Conservation (phyloP, 164 flowering plant species). For the Annona squamosa region DNA sequence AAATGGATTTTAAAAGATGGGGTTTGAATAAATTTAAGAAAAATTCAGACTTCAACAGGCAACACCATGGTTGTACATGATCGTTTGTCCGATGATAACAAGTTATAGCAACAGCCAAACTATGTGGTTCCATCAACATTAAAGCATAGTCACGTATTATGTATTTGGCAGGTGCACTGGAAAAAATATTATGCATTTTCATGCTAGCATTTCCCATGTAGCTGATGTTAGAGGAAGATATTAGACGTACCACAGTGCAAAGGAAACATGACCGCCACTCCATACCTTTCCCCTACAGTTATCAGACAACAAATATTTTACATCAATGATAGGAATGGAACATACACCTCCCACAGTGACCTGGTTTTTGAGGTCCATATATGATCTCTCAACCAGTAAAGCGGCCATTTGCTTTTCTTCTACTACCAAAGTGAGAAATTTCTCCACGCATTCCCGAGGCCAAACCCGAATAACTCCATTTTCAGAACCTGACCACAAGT, state of each 20-base stretch:
- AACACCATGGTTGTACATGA: neutral
- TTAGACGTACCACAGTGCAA: slow-evolving; percentile 69
- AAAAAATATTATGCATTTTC: neutral
- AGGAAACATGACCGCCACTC: slow-evolving; percentile 60
- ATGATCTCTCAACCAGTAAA: slow-evolving; percentile 74
- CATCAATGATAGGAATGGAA: slow-evolving; percentile 57
- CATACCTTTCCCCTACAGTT: slow-evolving; percentile 64
- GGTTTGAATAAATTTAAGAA: neutral
- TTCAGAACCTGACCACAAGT: slow-evolving; percentile 93
- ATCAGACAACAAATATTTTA: slow-evolving; percentile 70
- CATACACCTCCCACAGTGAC: slow-evolving; percentile 66
- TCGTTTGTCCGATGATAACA: neutral
- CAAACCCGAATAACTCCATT: slow-evolving; percentile 74
- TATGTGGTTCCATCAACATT: neutral
- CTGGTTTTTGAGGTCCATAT: slow-evolving; percentile 67
- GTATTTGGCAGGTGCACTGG: neutral
- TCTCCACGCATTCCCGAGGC: slow-evolving; percentile 93
- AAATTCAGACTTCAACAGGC: neutral
- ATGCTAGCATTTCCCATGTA: neutral
- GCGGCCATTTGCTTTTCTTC: slow-evolving; percentile 90
- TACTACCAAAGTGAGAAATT: slow-evolving; percentile 51
- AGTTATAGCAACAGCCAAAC: neutral
- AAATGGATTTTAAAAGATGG: neutral
- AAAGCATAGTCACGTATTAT: neutral
- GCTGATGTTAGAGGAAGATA: neutral